A percentile compares a stretch with the other conserved stretches of the same genome.
These are phyloP conservation scores for Wallacemonas rigidus DNA, from an alignment of 208 protist genomes.

Conservation along the genomic window DNA sequence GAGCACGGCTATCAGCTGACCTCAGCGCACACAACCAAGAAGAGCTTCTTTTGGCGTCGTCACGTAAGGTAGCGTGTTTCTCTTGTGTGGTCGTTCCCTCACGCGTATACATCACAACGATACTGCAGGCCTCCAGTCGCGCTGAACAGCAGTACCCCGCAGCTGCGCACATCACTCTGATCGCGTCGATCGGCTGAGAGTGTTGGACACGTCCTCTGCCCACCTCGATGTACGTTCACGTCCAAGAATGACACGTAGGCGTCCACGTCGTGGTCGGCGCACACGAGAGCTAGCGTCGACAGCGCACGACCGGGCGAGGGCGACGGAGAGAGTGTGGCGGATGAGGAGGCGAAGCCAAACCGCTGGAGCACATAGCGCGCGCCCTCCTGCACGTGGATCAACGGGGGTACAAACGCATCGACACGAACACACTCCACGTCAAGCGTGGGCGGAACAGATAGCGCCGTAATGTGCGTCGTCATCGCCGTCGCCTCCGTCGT, in stretches of 20 bases:
- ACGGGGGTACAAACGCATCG: constrained; percentile 48
- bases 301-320: background rate
- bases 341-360: background rate
- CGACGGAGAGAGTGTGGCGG: background rate
- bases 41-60: too few species aligned
- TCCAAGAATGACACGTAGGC: constrained; percentile 33
- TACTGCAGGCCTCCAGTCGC: constrained; percentile 2
- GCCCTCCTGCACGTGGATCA: constrained; percentile 51
- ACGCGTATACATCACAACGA: background rate
- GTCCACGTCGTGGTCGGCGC: constrained; percentile 29
- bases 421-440: constrained; percentile 56
- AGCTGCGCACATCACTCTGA: too few species aligned
- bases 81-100: too few species aligned
- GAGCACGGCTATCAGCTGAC: too few species aligned
- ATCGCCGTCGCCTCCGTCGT: background rate
- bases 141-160: constrained; percentile 16
- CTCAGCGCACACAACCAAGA: too few species aligned
- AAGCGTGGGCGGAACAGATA: background rate
- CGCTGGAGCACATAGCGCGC: constrained; percentile 43
- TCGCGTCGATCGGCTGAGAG: too few species aligned
- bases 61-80: too few species aligned
- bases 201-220: too few species aligned
- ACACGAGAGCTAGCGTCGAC: constrained; percentile 40
- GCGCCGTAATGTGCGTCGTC: background rate
- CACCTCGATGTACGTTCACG: too few species aligned